Evolutionary conservation across 768 basidiomycete genomes (phyloP), one percentile per base, ranked within the genome.

Genomic region (Boletus sp.): DNA sequence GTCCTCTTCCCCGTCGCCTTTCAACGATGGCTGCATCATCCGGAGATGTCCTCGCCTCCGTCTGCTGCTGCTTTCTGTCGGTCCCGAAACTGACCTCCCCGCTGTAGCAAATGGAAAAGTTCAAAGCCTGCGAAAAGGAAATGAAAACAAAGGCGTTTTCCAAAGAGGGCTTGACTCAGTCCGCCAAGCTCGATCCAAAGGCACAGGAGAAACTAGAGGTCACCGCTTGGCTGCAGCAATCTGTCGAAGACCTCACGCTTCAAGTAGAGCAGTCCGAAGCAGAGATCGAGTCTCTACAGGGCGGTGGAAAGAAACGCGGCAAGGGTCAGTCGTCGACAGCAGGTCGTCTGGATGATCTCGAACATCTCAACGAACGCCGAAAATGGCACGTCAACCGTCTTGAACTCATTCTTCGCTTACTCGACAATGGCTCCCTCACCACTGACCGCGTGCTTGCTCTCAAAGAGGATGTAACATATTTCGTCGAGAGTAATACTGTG

Each of bases 61-160:
- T 62, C 52, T 67, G 56, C 48, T 54, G 52, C 63, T 17, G 42
- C 57, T 58, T 29, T 56, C 50, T n/a, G 36, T 44, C 50, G 20
- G 18, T 55, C 40, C 7, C 35, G 9, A 29, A 9, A 39, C 58
- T 47, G 17, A 58, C 64, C 39, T 36, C 18, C 15, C 45, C 56
- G 55, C 56, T 58, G 55, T 74, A 98, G 97, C 97, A 98, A 98
- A 99, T 99, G 97, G 97, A 99, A 79, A 95, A 94, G 71, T 99
- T 99, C 85, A 99, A 99, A 69, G 96, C 96, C 24, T 94, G 95
- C 76, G 97, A 99, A 78, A 99, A 98, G 79, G 97, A 99, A 77
- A 98, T 98, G 96, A 99, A 99, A 83, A 98, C 97, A 56, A 99
- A 99, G 74, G 97, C 97, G 0, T 99, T 98, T 76, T 98, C 95